A percentile compares a stretch with the other conserved stretches of the same genome.
Evolutionary conservation across 2,329 filamentous ascomycete genomes (phyloP).

Genomic region (Verticillium alfalfae): DNA sequence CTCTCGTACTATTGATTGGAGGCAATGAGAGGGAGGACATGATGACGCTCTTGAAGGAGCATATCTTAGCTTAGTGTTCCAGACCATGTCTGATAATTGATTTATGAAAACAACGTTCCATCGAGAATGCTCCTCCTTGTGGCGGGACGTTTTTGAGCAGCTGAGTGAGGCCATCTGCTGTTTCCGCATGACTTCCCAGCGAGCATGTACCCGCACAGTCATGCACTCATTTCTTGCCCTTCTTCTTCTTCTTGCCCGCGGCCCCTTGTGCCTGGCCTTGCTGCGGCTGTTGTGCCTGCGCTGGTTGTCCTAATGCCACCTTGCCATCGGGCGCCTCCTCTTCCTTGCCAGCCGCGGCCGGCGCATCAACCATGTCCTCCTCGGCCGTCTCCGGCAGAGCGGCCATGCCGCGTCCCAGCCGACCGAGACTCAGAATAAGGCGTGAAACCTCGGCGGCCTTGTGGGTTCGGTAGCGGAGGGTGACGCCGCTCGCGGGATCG

Average conservation of each 20-base stretch:
- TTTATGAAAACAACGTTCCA: background rate
- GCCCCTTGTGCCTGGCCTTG: constrained; percentile 16
- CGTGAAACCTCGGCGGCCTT: constrained; percentile 87
- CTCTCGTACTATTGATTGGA: background rate
- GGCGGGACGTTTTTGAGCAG: background rate
- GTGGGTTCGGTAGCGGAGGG: constrained; percentile 85
- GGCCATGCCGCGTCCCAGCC: constrained; percentile 65
- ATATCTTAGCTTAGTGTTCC: background rate
- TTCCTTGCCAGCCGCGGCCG: constrained; percentile 14
- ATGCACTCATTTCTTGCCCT: constrained; percentile 57
- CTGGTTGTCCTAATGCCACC: constrained; percentile 20
- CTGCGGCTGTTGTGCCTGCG: constrained; percentile 15
- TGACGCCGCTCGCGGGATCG: constrained; percentile 74
- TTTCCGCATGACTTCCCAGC: too few relatives aligned
- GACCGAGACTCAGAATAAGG: constrained; percentile 70
- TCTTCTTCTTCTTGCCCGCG: constrained; percentile 63
- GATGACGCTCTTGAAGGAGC: background rate
- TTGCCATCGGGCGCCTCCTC: constrained; percentile 23
- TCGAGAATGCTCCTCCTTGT: background rate
- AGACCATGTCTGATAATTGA: background rate
- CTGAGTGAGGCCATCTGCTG: background rate
- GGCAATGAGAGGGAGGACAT: background rate
- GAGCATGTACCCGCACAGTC: background rate
- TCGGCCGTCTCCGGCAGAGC: constrained; percentile 41
- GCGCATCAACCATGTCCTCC: constrained; percentile 35